Percentiles rank a stretch among this genome's conserved stretches.
phyloP scores from a whole-genome alignment of 2,329 filamentous ascomycete genomes.

The Colletotrichum destructivum region DNA sequence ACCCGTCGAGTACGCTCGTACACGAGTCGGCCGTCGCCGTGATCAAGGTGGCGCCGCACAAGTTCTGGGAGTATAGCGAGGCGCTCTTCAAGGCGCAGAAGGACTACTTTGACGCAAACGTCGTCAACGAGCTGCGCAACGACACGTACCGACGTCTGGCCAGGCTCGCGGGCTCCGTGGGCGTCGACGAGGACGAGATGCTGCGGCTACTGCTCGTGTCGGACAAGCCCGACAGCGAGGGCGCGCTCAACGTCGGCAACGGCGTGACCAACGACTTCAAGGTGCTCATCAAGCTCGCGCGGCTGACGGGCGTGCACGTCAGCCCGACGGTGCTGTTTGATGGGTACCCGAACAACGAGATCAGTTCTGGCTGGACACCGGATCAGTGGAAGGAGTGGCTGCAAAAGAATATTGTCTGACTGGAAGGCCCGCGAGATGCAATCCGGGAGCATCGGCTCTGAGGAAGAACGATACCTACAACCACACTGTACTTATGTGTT shows the following conservation, averaged over 20 bases:
- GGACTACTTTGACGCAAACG: constrained; percentile 86
- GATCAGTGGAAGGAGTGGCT: constrained; percentile 92
- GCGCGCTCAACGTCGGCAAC: constrained; percentile 84
- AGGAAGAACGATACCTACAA: neutral
- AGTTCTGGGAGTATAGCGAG: constrained; percentile 86
- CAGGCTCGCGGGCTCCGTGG: constrained; percentile 77
- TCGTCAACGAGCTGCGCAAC: constrained; percentile 89
- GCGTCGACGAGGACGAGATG: constrained; percentile 79
- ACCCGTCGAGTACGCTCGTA: constrained; percentile 85
- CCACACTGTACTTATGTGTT: neutral
- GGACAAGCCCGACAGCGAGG: constrained; percentile 77
- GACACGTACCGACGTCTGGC: constrained; percentile 85
- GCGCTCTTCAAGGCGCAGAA: constrained; percentile 77
- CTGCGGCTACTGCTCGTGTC: constrained; percentile 78
- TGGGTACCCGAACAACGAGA: constrained; percentile 83
- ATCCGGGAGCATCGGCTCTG: constrained; percentile 17
- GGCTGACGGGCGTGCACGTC: constrained; percentile 88
- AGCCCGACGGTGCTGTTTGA: constrained; percentile 93
- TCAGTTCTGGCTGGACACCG: constrained; percentile 83
- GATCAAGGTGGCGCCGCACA: constrained; percentile 75
- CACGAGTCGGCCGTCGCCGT: constrained; percentile 91
- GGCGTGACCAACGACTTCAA: constrained; percentile 88
- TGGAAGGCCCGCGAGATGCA: constrained; percentile 3
- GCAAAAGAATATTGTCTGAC: constrained; percentile 66
- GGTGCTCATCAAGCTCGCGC: constrained; percentile 83